Base-by-base conservation (phyloP, 108 stramenopile genomes). In the Fistulifera solaris region DNA sequence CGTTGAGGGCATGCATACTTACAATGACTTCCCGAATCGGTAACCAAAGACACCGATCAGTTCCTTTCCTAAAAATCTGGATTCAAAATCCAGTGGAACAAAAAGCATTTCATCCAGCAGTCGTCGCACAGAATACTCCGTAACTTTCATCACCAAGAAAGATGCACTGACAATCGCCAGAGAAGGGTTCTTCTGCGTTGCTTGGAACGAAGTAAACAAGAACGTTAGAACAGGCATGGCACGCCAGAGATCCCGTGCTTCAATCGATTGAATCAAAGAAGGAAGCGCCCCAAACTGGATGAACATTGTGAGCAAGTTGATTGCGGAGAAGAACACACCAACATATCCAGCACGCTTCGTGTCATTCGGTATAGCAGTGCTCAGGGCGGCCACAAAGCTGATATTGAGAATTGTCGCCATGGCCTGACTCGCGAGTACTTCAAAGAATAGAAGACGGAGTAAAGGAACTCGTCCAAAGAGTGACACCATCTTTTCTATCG, bases 51-150 rank as follows among this genome's bases (percentile, higher is more conserved):
- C 86, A 11, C 83, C 87, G 52, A 93, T 85, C 0, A 92, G 65
- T 60, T 92, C 90, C 58, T 92, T 92, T 13, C 87, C 91, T 14
- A 88, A 47, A 58, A 79, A 93, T 35, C 91, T 77, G 43, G 65
- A 68, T 50, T 93, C 85, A 65, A 80, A 88, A 67, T 93, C 85
- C 40, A 93, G 67, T 12, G 91, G 85, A 1, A 90, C 83, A 52
- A 80, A 85, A 7, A 85, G 85, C 89, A 91, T 87, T 62, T 91
- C 89, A 59, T 91, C 89, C 44, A 91, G 60, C 85, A 91, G 82
- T 31, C 89, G 28, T 48, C 89, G 59, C 14, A 79, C 81, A 0
- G 89, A 91, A 60, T 86, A 91, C 59, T 91, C 89, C 57, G 78
- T 56, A 13, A 78, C 80, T 63, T 91, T 91, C 85, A 91, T 86